Evolutionary conservation across 108 stramenopile species (phyloP), one percentile per base, ranked within the genome.

Genomic region (Halocafeteria seosinensis): DNA sequence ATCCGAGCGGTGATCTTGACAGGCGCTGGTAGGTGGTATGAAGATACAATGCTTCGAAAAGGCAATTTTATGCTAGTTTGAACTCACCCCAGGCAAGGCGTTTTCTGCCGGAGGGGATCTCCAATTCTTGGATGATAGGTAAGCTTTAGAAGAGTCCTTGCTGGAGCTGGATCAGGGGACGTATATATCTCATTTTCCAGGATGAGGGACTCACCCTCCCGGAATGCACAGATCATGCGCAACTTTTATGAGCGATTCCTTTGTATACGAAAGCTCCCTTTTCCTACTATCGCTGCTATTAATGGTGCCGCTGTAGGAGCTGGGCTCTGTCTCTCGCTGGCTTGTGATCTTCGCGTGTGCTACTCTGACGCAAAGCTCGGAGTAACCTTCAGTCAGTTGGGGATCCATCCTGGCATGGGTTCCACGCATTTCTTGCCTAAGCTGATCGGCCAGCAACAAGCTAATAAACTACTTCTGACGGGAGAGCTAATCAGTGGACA

Each of bases 31-130:
- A n/a, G n/a, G n/a, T n/a, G n/a, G n/a, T n/a, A n/a, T n/a, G n/a
- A n/a, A n/a, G n/a, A n/a, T n/a, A n/a, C n/a, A n/a, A n/a, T n/a
- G n/a, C n/a, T n/a, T n/a, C n/a, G n/a, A n/a, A n/a, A n/a, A n/a
- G n/a, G n/a, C n/a, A n/a, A n/a, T n/a, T n/a, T n/a, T n/a, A n/a
- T n/a, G n/a, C n/a, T n/a, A n/a, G n/a, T n/a, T n/a, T n/a, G n/a
- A n/a, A n/a, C n/a, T n/a, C n/a, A n/a, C n/a, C n/a, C n/a, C n/a
- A n/a, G n/a, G n/a, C n/a, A n/a, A n/a, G n/a, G 81, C 84, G 34
- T 88, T 88, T 66, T 78, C 77, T 0, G 83, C 87, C 0, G 87
- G 87, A n/a, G 87, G 87, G 11, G 71, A 85, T 69, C 50, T 85
- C 3, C 38, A 74, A 11, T 88, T 80, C 73, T 66, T 88, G 8